Base-by-base conservation (phyloP, 2,329 filamentous ascomycete genomes). In the Xylaria sp. region DNA sequence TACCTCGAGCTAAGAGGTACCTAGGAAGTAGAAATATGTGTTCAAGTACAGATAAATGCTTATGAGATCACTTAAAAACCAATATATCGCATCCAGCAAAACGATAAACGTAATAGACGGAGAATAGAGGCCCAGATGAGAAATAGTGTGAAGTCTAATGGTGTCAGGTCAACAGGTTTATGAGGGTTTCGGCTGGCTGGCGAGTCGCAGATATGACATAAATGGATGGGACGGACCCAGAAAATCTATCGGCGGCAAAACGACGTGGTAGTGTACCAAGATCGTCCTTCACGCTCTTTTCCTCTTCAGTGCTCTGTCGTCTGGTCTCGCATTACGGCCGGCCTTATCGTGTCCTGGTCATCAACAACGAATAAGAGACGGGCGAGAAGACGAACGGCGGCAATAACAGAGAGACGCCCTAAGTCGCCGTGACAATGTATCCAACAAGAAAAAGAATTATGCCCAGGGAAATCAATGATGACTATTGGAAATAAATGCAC, bases 141-240 rank as follows among this genome's bases (percentile, higher is more conserved):
- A 39, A 63, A 41, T 41, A 18, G 49, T 54, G 2, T 39, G 13
- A 54, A 52, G 23, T 62, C 46, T 63, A 63, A 58, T 64, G 52
- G 64, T 51, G 61, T 59, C 46, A 58, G 57, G 51, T 18, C 52
- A 64, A 49, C 57, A 67, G 60, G 64, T 56, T 65, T 57, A 51
- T 65, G 51, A 49, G 49, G 33, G 60, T 59, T 54, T 58, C 64
- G 49, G 56, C 56, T 57, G 64, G 51, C 66, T 63, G 54, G 54
- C 31, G 59, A 68, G 62, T 63, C 56, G 59, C 66, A 71, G 66
- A 57, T 71, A 71, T 71, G 68, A 68, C 68, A 71, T 71, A 69
- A 66, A 62, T 57, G 48, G 39, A 62, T 67, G 66, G 66, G 62
- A 66, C 46, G 56, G 66, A 56, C 63, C 69, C 69, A 67, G 57